Conservation (phyloP, 2,329 filamentous ascomycete species). For the Venturia asperata region DNA sequence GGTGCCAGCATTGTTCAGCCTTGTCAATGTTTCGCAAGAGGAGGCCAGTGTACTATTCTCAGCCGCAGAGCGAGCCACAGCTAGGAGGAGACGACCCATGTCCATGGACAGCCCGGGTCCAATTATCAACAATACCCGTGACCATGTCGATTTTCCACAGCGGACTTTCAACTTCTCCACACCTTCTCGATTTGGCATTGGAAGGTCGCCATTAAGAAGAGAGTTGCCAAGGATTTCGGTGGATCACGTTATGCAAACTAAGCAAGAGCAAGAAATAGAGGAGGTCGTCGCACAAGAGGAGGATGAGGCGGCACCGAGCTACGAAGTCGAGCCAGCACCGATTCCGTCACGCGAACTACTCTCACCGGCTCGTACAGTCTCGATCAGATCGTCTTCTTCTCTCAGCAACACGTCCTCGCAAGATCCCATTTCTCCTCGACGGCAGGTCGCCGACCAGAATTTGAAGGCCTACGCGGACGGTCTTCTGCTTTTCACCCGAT, state of each 20-base stretch:
- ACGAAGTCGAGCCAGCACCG: slow-evolving; percentile 15
- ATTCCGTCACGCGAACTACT: slow-evolving; percentile 7
- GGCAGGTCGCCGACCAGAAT: slow-evolving; percentile 10
- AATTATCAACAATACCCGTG: slow-evolving; percentile 1
- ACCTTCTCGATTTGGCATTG: slow-evolving; percentile 18
- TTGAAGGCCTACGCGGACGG: slow-evolving; percentile 19
- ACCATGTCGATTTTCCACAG: neutral
- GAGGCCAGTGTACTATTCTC: slow-evolving; percentile 19
- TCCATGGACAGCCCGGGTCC: slow-evolving; percentile 19
- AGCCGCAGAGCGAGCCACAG: slow-evolving; percentile 18
- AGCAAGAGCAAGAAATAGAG: neutral
- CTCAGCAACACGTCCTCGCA: neutral
- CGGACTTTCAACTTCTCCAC: slow-evolving; percentile 16
- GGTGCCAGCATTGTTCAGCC: slow-evolving; percentile 13
- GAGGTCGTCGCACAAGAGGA: neutral
- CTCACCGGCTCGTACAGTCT: neutral
- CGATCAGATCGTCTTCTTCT: slow-evolving; percentile 10
- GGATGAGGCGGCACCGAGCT: neutral
- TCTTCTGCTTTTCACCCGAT: slow-evolving; percentile 19
- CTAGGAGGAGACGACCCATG: slow-evolving; percentile 14
- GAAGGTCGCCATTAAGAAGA: slow-evolving; percentile 7
- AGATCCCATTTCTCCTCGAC: slow-evolving; percentile 7
- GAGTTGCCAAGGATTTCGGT: neutral
- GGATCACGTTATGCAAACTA: neutral
- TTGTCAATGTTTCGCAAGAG: slow-evolving; percentile 8